These are phyloP conservation scores for Pleurotus djamor DNA, from an alignment of 768 basidiomycete genomes.

Conservation along the genomic window DNA sequence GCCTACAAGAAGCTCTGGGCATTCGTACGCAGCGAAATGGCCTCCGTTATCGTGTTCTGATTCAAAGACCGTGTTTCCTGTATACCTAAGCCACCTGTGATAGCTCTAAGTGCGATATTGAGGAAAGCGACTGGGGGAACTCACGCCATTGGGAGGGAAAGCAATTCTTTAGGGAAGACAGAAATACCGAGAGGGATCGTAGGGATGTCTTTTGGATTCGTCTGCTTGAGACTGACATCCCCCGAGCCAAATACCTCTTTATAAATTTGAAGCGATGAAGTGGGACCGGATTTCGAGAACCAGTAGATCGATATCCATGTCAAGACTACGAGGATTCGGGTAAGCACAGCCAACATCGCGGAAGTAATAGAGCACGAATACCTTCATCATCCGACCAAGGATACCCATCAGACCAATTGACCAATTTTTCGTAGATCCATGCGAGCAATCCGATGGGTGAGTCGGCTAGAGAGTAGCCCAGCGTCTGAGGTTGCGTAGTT, in stretches of 20 bases:
- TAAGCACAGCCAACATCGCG: constrained; percentile 9
- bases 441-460: constrained; percentile 54
- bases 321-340: constrained; percentile 34
- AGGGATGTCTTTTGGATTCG: not conserved
- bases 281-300: constrained; percentile 57
- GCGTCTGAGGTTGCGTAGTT: constrained; percentile 47
- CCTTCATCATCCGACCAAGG: constrained; percentile 60
- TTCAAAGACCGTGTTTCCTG: constrained; percentile 18
- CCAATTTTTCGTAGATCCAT: constrained; percentile 54
- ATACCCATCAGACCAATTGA: constrained; percentile 48
- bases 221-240: constrained; percentile 9
- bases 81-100: constrained; percentile 16
- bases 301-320: constrained; percentile 60
- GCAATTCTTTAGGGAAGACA: constrained; percentile 50
- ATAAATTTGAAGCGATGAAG: constrained; percentile 58
- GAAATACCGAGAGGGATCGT: constrained; percentile 20
- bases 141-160: constrained; percentile 24
- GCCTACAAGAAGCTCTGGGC: constrained; percentile 32
- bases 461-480: constrained; percentile 54
- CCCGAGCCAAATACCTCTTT: constrained; percentile 37
- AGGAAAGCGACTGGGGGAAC: constrained; percentile 7
- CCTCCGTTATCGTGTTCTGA: constrained; percentile 37
- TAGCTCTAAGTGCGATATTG: not conserved
- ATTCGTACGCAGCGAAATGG: constrained; percentile 44
- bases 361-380: constrained; percentile 9